Percentiles rank a stretch among this genome's conserved stretches.
Conservation (phyloP, 2,329 filamentous ascomycete species). For the Fusarium cyanostomum region DNA sequence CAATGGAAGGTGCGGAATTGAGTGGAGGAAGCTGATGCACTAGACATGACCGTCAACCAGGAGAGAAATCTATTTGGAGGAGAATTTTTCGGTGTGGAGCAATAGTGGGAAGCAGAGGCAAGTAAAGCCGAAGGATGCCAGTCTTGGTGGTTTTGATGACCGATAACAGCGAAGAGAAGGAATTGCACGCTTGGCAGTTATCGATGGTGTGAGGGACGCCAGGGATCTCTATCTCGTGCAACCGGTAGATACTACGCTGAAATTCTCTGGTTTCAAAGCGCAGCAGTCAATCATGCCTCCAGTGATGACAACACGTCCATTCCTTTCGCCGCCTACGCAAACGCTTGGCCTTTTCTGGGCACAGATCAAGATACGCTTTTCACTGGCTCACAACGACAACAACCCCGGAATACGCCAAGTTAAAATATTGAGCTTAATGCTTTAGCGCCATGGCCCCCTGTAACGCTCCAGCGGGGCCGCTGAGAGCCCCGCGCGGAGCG, state of each 20-base stretch:
- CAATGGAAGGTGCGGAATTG: not conserved
- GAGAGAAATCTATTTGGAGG: conserved; percentile 20
- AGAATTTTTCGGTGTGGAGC: conserved; percentile 17
- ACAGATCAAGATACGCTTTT: not conserved
- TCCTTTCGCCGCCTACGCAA: too few species aligned
- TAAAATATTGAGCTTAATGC: conserved; percentile 10
- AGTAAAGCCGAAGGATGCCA: not conserved
- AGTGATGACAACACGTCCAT: too few species aligned
- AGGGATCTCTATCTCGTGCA: too few species aligned
- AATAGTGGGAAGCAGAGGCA: not conserved
- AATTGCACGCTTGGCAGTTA: not conserved
- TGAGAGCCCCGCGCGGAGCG: not conserved
- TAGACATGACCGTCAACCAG: not conserved
- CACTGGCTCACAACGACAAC: not conserved
- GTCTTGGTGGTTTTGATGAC: not conserved
- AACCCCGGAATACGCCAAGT: conserved; percentile 7
- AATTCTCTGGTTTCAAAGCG: too few species aligned
- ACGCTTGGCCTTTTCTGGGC: too few species aligned
- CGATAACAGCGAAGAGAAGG: not conserved
- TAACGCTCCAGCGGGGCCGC: not conserved
- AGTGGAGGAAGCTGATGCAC: not conserved
- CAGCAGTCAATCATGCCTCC: too few species aligned
- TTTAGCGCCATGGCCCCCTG: not conserved
- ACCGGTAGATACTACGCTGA: too few species aligned
- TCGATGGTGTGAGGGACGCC: too few species aligned